Evolutionary conservation across 768 basidiomycete species (phyloP).

Genomic region (Arthromyces matolae): DNA sequence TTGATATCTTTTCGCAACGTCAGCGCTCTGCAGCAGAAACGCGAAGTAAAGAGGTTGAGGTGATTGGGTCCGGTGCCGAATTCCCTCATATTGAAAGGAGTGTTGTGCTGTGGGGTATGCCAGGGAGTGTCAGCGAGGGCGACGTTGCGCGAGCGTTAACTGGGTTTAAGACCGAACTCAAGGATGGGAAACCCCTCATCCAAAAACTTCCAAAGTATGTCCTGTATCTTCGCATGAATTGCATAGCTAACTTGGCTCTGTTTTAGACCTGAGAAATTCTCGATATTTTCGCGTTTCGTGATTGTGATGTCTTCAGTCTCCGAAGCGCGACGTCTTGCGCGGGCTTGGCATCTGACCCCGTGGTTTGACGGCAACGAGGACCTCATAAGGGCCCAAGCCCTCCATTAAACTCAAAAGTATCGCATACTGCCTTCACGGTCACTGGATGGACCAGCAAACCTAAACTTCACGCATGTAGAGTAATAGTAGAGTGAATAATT

Average conservation of each 20-base stretch:
- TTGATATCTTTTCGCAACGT: conserved; percentile 12
- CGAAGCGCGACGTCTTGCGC: conserved; percentile 69
- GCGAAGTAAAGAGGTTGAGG: conserved; percentile 22
- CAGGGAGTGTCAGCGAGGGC: conserved; percentile 38
- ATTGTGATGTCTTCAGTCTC: conserved; percentile 53
- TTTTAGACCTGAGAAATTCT: conserved; percentile 37
- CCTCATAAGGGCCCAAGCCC: conserved; percentile 16
- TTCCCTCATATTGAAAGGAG: conserved; percentile 44
- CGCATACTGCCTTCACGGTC: background rate
- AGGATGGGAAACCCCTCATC: conserved; percentile 41
- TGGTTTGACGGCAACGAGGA: conserved; percentile 8
- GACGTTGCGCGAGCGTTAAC: conserved; percentile 39
- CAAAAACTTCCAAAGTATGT: conserved; percentile 51
- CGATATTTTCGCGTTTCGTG: conserved; percentile 48
- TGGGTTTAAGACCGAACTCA: conserved; percentile 40
- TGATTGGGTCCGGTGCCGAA: conserved; percentile 52
- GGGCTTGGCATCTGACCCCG: conserved; percentile 56
- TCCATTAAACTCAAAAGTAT: conserved; percentile 16
- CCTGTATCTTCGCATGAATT: background rate
- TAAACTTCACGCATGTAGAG: conserved; percentile 3
- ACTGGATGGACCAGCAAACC: no score
- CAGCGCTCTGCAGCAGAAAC: conserved; percentile 28
- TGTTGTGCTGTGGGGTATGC: conserved; percentile 62
- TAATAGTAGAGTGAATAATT: conserved; percentile 21
- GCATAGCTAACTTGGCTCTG: background rate